phyloP scores from a whole-genome alignment of 2,329 filamentous ascomycete species.

The Hypoxylon sp. region DNA sequence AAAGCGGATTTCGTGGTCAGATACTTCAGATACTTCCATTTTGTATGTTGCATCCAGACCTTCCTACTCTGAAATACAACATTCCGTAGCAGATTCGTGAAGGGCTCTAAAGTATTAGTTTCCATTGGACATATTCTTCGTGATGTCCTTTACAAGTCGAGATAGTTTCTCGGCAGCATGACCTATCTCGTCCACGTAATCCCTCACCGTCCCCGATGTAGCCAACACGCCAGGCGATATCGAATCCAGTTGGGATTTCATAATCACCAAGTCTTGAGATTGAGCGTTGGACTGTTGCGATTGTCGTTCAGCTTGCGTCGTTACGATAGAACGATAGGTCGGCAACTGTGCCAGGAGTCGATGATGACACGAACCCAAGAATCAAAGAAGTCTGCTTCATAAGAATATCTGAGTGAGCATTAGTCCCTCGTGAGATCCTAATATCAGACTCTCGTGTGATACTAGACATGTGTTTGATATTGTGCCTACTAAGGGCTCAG shows the following conservation, averaged over 20 bases:
- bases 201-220: neutral
- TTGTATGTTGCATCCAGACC: neutral
- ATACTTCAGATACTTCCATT: neutral
- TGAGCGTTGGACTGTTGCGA: neutral
- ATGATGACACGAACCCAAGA: neutral
- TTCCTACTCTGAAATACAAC: neutral
- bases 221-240: neutral
- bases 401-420: neutral
- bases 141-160: neutral
- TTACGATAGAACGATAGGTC: neutral
- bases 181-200: neutral
- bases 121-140: neutral
- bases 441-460: neutral
- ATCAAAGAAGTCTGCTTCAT: constrained; percentile 3
- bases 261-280: neutral
- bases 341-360: neutral
- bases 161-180: neutral
- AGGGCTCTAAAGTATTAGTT: neutral
- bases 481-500: neutral
- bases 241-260: neutral
- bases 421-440: neutral
- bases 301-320: neutral
- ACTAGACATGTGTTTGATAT: neutral
- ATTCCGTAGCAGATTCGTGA: neutral
- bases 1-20: no score